phyloP scores from a whole-genome alignment of 768 basidiomycete species.

The Cystobasidium tubakii region DNA sequence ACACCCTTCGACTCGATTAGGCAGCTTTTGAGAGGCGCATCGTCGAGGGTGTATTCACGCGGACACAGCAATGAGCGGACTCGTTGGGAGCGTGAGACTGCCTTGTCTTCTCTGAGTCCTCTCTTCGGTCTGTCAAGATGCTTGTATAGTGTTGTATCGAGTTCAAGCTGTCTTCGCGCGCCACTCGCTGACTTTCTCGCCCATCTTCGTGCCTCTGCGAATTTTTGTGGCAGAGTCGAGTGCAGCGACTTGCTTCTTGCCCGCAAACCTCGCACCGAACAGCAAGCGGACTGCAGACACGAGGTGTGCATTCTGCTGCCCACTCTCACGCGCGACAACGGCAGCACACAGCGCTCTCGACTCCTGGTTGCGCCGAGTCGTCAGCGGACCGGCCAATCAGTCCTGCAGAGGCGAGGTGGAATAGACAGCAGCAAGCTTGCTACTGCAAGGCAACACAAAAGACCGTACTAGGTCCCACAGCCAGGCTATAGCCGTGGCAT shows the following conservation, averaged over 20 bases:
- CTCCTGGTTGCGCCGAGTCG: neutral
- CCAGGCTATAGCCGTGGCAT: slow-evolving; percentile 1
- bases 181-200: too few species aligned
- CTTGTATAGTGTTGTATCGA: too few species aligned
- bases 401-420: neutral
- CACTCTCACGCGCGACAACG: neutral
- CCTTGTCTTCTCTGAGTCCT: neutral
- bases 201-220: neutral
- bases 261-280: neutral
- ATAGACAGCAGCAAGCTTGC: neutral
- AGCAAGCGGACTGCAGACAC: neutral
- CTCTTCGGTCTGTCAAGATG: too few species aligned
- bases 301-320: neutral
- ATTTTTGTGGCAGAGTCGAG: neutral
- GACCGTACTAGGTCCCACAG: neutral
- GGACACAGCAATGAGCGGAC: neutral
- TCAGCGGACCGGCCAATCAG: neutral
- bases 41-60: neutral
- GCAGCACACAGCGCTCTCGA: neutral
- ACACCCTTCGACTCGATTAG: slow-evolving; percentile 5
- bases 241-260: neutral
- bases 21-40: neutral
- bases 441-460: neutral
- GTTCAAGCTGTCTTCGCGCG: too few species aligned
- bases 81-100: neutral